These are phyloP conservation scores for Polyplosphaeria fusca DNA, from an alignment of 495 filamentous ascomycete genomes.

Conservation along the genomic window DNA sequence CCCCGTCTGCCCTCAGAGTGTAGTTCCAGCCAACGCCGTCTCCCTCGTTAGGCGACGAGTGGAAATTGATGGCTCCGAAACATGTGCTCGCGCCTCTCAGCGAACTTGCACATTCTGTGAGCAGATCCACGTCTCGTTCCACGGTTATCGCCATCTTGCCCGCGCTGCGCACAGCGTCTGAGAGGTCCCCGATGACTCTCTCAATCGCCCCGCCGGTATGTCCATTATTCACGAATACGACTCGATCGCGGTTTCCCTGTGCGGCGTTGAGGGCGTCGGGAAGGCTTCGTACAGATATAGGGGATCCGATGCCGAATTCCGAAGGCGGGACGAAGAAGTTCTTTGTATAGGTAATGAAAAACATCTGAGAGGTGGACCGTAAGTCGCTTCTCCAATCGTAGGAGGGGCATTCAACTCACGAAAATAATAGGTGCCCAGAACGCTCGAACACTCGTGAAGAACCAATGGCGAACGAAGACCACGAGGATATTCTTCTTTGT, in stretches of 20 bases:
- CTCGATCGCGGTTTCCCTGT: constrained; percentile 49
- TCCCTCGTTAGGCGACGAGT: constrained; percentile 67
- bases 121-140: constrained; percentile 52
- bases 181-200: constrained; percentile 61
- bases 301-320: constrained; percentile 61
- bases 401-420: constrained; percentile 34
- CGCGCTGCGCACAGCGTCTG: constrained; percentile 47
- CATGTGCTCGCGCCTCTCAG: constrained; percentile 69
- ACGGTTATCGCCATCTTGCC: constrained; percentile 58
- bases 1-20: constrained; percentile 68
- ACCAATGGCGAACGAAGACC: constrained; percentile 58
- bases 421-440: constrained; percentile 70
- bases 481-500: constrained; percentile 72
- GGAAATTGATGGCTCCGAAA: constrained; percentile 72
- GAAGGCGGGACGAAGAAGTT: constrained; percentile 43
- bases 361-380: constrained; percentile 26
- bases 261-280: constrained; percentile 54
- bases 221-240: constrained; percentile 81
- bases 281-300: constrained; percentile 58
- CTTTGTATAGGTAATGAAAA: constrained; percentile 42
- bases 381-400: not conserved
- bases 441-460: constrained; percentile 63
- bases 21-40: constrained; percentile 74
- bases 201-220: constrained; percentile 67
- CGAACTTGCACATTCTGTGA: constrained; percentile 59